phyloP scores from a whole-genome alignment of 2,329 filamentous ascomycete species.

The Colletotrichum eleusines region DNA sequence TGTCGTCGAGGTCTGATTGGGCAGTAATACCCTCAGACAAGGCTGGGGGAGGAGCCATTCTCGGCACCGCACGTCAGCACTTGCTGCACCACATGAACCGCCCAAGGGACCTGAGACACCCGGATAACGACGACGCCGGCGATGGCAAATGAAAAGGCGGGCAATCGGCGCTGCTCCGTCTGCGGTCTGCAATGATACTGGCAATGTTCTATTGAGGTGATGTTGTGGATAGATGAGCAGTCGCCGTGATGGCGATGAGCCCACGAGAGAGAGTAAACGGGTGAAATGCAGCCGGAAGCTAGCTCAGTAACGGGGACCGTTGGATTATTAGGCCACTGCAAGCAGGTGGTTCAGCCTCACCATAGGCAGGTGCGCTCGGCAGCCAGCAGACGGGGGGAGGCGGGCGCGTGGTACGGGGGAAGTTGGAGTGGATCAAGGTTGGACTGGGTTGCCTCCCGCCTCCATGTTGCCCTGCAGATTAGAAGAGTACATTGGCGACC shows the following conservation, averaged over 20 bases:
- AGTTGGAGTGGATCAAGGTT: slow-evolving; percentile 22
- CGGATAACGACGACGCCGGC: slow-evolving; percentile 20
- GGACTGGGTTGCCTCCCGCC: slow-evolving; percentile 42
- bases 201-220: slow-evolving; percentile 3
- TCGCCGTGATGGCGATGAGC: slow-evolving; percentile 43
- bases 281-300: slow-evolving; percentile 34
- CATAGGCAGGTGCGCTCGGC: slow-evolving; percentile 14
- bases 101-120: slow-evolving; percentile 36
- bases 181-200: neutral
- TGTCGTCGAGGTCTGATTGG: slow-evolving; percentile 42
- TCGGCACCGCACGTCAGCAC: slow-evolving; percentile 42
- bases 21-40: slow-evolving; percentile 42
- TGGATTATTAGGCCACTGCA: slow-evolving; percentile 40
- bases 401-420: slow-evolving; percentile 20
- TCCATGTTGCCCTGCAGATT: slow-evolving; percentile 31
- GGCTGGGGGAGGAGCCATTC: slow-evolving; percentile 42
- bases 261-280: slow-evolving; percentile 40
- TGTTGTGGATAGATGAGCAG: slow-evolving; percentile 26
- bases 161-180: slow-evolving; percentile 15
- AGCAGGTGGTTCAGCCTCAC: slow-evolving; percentile 39
- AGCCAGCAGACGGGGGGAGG: neutral
- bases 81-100: slow-evolving; percentile 40
- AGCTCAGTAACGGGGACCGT: slow-evolving; percentile 37
- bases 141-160: slow-evolving; percentile 17
- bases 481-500: slow-evolving; percentile 22